Evolutionary conservation across 2,329 filamentous ascomycete genomes (phyloP).

Genomic region (Talaromyces funiculosus): DNA sequence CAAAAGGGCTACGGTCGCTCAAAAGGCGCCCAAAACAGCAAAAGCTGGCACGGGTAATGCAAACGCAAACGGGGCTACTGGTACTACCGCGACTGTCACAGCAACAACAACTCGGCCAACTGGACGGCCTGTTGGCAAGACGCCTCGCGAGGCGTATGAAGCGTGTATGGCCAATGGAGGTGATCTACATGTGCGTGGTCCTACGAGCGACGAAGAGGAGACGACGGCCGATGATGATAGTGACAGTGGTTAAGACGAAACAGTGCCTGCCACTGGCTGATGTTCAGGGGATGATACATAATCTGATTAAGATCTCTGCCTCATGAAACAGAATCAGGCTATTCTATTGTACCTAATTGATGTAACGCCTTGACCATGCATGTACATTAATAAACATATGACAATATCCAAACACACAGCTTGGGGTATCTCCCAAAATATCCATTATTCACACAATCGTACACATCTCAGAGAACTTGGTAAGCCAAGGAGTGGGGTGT

Average conservation of each 20-base stretch:
- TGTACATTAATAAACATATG: slow-evolving; percentile 5
- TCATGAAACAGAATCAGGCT: not conserved
- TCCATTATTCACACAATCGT: slow-evolving; percentile 5
- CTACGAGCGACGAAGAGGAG: slow-evolving; percentile 1
- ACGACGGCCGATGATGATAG: not conserved
- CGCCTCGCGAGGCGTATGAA: not conserved
- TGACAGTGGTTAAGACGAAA: not conserved
- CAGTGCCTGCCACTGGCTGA: not conserved
- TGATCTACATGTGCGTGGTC: not conserved
- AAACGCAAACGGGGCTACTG: not conserved
- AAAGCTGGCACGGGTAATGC: not conserved
- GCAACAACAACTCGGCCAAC: not conserved
- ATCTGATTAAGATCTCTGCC: not conserved
- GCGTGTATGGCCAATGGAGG: not conserved
- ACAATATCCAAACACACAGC: not conserved
- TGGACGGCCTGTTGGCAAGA: not conserved
- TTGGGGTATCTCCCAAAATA: not conserved
- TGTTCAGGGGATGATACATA: not conserved
- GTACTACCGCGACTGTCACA: not conserved
- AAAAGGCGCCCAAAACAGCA: not conserved
- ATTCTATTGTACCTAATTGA: slow-evolving; percentile 1
- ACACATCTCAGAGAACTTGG: not conserved
- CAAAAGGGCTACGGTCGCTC: not conserved
- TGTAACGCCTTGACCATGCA: slow-evolving; percentile 9
- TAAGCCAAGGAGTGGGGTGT: not conserved